These are phyloP conservation scores for Trichoderma sp. DNA, from an alignment of 2,329 filamentous ascomycete species.

Conservation along the genomic window DNA sequence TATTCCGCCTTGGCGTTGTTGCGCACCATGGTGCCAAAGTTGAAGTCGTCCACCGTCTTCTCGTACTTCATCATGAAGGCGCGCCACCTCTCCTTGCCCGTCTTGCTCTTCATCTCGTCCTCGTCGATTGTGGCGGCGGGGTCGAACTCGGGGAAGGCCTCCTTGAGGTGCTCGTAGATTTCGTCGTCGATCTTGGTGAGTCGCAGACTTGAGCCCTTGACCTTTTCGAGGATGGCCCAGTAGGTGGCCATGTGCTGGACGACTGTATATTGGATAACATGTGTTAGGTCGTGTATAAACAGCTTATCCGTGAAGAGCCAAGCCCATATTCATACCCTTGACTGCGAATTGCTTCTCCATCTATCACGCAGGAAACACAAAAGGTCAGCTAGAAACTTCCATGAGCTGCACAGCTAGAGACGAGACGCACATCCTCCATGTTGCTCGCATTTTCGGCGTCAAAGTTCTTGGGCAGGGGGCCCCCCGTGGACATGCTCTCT, in stretches of 20 bases:
- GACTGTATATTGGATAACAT: slow-evolving; percentile 48
- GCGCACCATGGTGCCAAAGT: slow-evolving; percentile 94
- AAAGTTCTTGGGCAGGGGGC: slow-evolving; percentile 56
- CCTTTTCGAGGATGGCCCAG: slow-evolving; percentile 91
- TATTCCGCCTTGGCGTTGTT: slow-evolving; percentile 80
- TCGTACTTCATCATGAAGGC: slow-evolving; percentile 93
- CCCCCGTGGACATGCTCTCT: slow-evolving; percentile 40
- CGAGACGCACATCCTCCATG: slow-evolving; percentile 55
- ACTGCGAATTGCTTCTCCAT: slow-evolving; percentile 99
- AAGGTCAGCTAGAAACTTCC: slow-evolving; percentile 3
- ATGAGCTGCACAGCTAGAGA: background rate
- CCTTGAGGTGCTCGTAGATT: slow-evolving; percentile 84
- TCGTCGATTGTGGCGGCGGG: slow-evolving; percentile 79
- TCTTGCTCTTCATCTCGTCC: slow-evolving; percentile 96
- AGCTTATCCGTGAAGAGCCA: background rate
- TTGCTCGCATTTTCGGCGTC: slow-evolving; percentile 59
- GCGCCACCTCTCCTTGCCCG: slow-evolving; percentile 91
- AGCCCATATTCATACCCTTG: slow-evolving; percentile 64
- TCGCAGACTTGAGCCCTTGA: slow-evolving; percentile 83
- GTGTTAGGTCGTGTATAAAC: background rate
- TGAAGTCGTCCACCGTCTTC: slow-evolving; percentile 94
- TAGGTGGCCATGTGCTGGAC: slow-evolving; percentile 97
- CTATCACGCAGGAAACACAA: slow-evolving; percentile 45
- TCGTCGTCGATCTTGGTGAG: slow-evolving; percentile 95
- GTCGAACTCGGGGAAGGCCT: slow-evolving; percentile 91